Evolutionary conservation across 257 asterid genomes (phyloP), one percentile per base, ranked within the genome.

Genomic region (Galeopsis tetrahit): DNA sequence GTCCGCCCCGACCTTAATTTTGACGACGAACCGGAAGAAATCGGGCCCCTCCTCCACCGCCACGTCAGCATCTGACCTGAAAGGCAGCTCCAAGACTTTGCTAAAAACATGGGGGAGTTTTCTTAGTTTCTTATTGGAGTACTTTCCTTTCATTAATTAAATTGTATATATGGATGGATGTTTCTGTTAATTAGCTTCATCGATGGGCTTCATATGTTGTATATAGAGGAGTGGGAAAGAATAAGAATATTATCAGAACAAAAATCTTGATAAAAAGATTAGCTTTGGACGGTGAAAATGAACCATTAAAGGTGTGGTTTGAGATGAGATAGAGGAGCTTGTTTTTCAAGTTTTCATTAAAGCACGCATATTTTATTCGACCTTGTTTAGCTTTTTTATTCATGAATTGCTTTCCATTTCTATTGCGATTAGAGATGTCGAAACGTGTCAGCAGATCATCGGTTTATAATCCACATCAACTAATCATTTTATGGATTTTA

Each of bases 21-120:
- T 74, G 14, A 75, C 89, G 6, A 77, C 14, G 64, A 87, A 90
- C 2, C 88, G 88, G 75, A 90, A 81, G 78, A 21, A 73, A 53
- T 84, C 85, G 2, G 76, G 82, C 10, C 79, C 74, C 78, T 87
- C 94, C 69, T 89, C 85, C 21, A 90, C 83, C 36, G 52, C 78
- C 70, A 87, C 95, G 10, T 87, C 92, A 13, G 89, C 92, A 10
- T 87, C 95, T 4, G 89, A 86, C 21, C 78, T 28, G 57, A 90
- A 84, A 13, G 95, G 95, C 78, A 90, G 71, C 64, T 90, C 90
- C 63, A 87, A 66, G 61, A 90, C 92, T 71, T 84, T 88, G 83
- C 90, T 80, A 35, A 88, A 87, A 11, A 90, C 92, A 57, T 90
- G 92, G 56, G 96, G 96, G 63, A 90, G 67, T 77, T 81, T 87